Base-by-base conservation (phyloP, 352 stramenopile genomes). In the Phytophthora quininea region DNA sequence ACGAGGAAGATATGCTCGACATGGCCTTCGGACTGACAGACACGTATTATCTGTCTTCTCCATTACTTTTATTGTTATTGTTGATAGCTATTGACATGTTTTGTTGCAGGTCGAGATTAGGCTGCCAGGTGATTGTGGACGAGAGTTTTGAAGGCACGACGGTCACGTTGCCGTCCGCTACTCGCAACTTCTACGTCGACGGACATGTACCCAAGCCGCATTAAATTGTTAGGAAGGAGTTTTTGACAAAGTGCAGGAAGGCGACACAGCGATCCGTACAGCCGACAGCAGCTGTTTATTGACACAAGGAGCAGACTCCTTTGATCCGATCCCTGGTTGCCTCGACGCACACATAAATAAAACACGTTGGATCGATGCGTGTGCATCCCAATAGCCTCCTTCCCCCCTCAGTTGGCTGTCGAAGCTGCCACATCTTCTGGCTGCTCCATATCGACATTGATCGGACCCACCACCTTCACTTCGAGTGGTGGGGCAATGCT, bases 151-250 rank as follows among this genome's bases (percentile, higher is more conserved):
- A 92, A 55, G 82, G 85, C 55, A 91, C 85, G 27, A 91, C 73
- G 0, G 88, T 99, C 62, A 91, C 87, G 69, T 83, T 99, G 59
- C 98, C 98, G 9, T 86, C 93, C 52, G 97, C 97, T 40, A 99
- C 97, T 37, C 90, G 97, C 66, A 99, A 99, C 87, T 99, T 99
- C 71, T 99, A 99, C 84, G 97, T 99, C 15, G 98, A 99, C 80
- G 96, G 97, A 35, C 97, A 99, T 74, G 96, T 99, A 49, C 97
- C 97, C 5, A 97, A 98, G 68, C 97, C 97, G 6, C 97, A 99
- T 72, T 99, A 92, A 58, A 42, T 29, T 48, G 10, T 5, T 38
- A 33, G 19, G 9, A 46, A 46, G 19, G 38, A 46, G 38, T 46
- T 46, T 46, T 46, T 24, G 19, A 24, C 19, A 24, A 24, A 24